Conservation (phyloP, 495 filamentous ascomycete species). For the Cercophora sp. region DNA sequence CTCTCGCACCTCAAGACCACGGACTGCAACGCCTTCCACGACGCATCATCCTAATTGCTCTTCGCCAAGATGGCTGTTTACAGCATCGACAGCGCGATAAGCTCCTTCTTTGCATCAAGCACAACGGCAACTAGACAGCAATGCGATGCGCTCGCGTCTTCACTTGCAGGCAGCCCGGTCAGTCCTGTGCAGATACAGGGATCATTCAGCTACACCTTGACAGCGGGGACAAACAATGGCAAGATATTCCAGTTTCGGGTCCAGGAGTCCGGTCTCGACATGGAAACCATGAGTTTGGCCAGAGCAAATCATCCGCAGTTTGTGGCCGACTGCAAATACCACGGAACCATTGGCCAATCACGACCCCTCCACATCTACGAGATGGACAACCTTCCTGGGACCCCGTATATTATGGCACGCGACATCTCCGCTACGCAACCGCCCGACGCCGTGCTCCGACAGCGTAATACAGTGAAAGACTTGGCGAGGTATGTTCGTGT, state of each 20-base stretch:
- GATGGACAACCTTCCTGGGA: conserved; percentile 1
- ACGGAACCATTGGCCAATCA: not conserved
- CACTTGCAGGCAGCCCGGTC: not conserved
- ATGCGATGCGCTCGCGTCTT: conserved; percentile 3
- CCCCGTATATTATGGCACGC: not conserved
- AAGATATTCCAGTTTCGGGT: conserved; percentile 1
- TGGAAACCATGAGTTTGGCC: not conserved
- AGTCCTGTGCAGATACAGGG: not conserved
- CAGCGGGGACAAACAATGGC: not conserved
- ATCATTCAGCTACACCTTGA: not conserved
- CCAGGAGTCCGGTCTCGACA: not conserved
- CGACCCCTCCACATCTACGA: conserved; percentile 1
- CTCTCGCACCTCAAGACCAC: not conserved
- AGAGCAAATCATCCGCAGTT: not conserved
- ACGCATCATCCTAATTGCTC: not conserved
- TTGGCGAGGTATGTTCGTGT: not conserved
- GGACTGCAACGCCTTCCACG: not conserved
- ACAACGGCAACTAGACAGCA: not conserved
- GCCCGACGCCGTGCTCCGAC: not conserved
- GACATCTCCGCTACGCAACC: conserved; percentile 1
- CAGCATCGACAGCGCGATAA: conserved; percentile 3
- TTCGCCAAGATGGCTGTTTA: not conserved
- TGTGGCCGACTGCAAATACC: not conserved
- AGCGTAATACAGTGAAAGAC: not conserved
- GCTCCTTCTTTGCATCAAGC: conserved; percentile 1